Percentiles rank a stretch among this genome's conserved stretches.
phyloP scores from a whole-genome alignment of 768 basidiomycete genomes.

The Hypholoma sublateritium region DNA sequence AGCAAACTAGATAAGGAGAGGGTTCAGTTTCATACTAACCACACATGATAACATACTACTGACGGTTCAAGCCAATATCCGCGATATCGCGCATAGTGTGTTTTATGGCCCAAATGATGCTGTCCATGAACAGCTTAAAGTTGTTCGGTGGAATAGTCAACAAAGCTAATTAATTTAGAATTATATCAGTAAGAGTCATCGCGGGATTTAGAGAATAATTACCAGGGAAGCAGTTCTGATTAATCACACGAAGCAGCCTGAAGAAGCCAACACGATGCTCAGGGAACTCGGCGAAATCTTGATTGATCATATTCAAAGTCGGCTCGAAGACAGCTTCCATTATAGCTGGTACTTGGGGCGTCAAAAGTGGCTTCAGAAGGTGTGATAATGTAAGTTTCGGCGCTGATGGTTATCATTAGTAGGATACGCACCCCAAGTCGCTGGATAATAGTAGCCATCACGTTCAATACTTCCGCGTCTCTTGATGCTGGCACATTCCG shows the following conservation, averaged over 20 bases:
- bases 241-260: slow-evolving; percentile 90
- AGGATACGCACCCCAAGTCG: slow-evolving; percentile 75
- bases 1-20: slow-evolving; percentile 57
- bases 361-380: slow-evolving; percentile 66
- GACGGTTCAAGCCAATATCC: slow-evolving; percentile 82
- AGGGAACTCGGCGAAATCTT: slow-evolving; percentile 98
- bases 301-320: slow-evolving; percentile 97
- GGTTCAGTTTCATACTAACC: slow-evolving; percentile 3
- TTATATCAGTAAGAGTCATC: slow-evolving; percentile 6
- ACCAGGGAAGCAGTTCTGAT: slow-evolving; percentile 95
- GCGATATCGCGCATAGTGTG: slow-evolving; percentile 99
- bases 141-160: slow-evolving; percentile 85
- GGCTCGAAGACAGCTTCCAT: slow-evolving; percentile 97
- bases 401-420: neutral
- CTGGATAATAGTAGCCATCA: slow-evolving; percentile 92
- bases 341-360: slow-evolving; percentile 91
- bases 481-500: slow-evolving; percentile 91
- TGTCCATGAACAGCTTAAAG: slow-evolving; percentile 98
- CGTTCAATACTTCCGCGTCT: slow-evolving; percentile 96
- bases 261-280: slow-evolving; percentile 98
- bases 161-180: slow-evolving; percentile 51
- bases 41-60: slow-evolving; percentile 21
- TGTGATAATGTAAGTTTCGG: slow-evolving; percentile 8
- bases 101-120: slow-evolving; percentile 99
- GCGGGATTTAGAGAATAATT: slow-evolving; percentile 18